Evolutionary conservation across 371 early-diverging fungal genomes (phyloP).

Genomic region (Fennellomyces sp.): DNA sequence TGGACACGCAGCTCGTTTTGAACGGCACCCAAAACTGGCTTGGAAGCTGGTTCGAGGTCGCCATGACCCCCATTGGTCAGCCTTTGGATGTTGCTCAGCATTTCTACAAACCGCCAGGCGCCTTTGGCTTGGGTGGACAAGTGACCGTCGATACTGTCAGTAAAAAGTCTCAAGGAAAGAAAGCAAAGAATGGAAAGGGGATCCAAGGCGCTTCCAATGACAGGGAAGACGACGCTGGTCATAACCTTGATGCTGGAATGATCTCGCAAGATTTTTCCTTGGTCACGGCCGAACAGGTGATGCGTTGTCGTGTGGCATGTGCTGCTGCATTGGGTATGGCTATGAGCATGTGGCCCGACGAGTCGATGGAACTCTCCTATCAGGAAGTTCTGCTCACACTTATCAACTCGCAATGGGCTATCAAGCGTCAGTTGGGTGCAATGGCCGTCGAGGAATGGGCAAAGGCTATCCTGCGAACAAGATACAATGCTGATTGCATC

Average conservation of each 20-base stretch:
- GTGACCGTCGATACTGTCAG: constrained; percentile 8
- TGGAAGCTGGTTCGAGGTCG: constrained; percentile 57
- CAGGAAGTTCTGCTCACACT: constrained; percentile 53
- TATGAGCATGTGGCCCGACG: constrained; percentile 68
- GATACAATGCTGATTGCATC: constrained; percentile 45
- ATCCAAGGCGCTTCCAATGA: constrained; percentile 12
- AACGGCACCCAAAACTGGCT: constrained; percentile 50
- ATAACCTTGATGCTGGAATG: constrained; percentile 91
- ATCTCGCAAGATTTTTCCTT: constrained; percentile 88
- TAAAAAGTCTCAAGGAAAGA: constrained; percentile 7
- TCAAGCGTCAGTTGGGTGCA: constrained; percentile 80
- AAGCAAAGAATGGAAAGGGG: constrained; percentile 21
- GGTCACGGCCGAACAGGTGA: constrained; percentile 72
- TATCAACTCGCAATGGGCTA: constrained; percentile 75
- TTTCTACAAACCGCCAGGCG: constrained; percentile 68
- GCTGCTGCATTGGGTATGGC: constrained; percentile 82
- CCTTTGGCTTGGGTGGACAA: constrained; percentile 44
- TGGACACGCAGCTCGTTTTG: constrained; percentile 35
- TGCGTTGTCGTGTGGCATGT: constrained; percentile 82
- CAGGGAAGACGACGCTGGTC: constrained; percentile 29
- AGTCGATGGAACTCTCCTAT: constrained; percentile 56
- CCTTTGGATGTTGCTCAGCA: constrained; percentile 65
- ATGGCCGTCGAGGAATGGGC: constrained; percentile 88
- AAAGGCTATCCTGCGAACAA: constrained; percentile 44
- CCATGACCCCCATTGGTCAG: constrained; percentile 80